Base-by-base conservation (phyloP, 2,329 filamentous ascomycete genomes). In the Epichloe glyceriae region DNA sequence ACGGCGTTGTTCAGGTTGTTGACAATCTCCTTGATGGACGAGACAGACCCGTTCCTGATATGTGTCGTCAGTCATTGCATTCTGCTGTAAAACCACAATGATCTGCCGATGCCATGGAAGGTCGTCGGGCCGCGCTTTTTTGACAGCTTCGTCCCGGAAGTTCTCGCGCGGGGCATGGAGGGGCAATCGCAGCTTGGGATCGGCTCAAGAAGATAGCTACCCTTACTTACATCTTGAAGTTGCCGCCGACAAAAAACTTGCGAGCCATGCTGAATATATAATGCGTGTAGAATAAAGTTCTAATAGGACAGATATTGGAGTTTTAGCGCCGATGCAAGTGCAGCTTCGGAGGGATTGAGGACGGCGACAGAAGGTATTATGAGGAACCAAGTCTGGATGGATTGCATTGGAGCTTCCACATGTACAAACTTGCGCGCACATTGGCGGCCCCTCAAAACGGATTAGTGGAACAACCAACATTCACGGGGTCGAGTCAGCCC, bases 191-290 rank as follows among this genome's bases (percentile, higher is more conserved):
- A 50, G 39, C 20, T 34, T 22, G 38, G 19, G 20, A 20, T 43
- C 30, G 15, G 17, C 47, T 43, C 47, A 19, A 22, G 14, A 12
- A 39, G 40, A n/a, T n/a, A 17, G 35, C 40, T 33, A 20, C 26
- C 15, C 76, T 53, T 49, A 57, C 79, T 67, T 75, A 95, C 90
- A 97, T 97, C 81, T 98, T 97, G 78, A 97, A 97, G 85, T 98
- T 98, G 68, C 90, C 90, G 72, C 90, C 90, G 71, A 95, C 87
- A 71, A 95, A 95, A 79, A 95, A 95, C 78, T 89, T 86, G 78
- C 89, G 89, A 80, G 84, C 79, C 89, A 95, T 95, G 64, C 34
- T 46, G 42, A 34, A 22, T 4, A 19, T 50, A 15, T 50, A 14
- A 5, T 50, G n/a, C 4, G 14, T 33, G 15, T 30, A 33, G 10